Evolutionary conservation across 345 rosid species (phyloP).

Genomic region (Syzygium oleosum): DNA sequence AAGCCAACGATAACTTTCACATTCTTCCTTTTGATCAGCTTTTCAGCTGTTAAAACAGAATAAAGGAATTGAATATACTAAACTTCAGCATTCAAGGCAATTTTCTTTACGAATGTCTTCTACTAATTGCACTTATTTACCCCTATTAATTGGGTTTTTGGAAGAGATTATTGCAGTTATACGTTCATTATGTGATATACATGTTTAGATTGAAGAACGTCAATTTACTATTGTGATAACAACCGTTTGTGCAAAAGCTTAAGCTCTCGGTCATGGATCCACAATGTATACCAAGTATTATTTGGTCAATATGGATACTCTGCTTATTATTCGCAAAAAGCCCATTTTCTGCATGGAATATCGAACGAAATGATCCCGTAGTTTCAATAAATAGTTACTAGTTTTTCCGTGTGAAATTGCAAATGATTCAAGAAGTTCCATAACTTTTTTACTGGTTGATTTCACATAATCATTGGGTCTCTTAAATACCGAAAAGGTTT

Average conservation of each 20-base stretch:
- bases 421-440: background rate
- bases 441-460: background rate
- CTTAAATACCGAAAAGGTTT: background rate
- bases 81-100: background rate
- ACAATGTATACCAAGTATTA: background rate
- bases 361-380: background rate
- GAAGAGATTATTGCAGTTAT: background rate
- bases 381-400: background rate
- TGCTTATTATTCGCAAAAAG: too few relatives aligned
- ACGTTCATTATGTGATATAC: background rate
- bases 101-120: background rate
- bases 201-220: background rate
- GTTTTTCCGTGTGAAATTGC: background rate
- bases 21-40: slow-evolving; percentile 19
- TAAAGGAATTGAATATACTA: background rate
- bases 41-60: slow-evolving; percentile 16
- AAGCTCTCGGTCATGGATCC: background rate
- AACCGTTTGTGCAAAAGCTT: background rate
- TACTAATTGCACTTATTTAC: background rate
- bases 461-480: background rate
- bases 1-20: slow-evolving; percentile 33
- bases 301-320: background rate
- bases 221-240: background rate
- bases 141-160: background rate
- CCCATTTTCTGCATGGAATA: too few relatives aligned